Evolutionary conservation across 805 yeast species (phyloP).

Genomic region (Metschnikowia peoriensis): DNA sequence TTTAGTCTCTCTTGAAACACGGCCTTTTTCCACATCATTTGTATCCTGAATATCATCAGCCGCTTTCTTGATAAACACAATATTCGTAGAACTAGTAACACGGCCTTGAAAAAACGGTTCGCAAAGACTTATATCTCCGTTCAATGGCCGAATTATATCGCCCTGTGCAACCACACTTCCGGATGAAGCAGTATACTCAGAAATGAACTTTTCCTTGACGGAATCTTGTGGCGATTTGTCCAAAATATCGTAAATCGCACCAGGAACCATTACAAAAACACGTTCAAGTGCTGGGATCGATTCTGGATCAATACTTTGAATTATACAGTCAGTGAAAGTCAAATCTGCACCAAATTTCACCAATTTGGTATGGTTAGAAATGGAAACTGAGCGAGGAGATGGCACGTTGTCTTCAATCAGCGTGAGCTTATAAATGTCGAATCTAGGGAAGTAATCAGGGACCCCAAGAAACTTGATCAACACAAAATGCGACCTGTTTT

Average conservation of each 20-base stretch:
- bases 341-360: constrained; percentile 34
- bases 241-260: constrained; percentile 36
- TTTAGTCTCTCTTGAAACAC: background rate
- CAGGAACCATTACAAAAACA: constrained; percentile 49
- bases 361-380: constrained; percentile 40
- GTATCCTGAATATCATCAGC: background rate
- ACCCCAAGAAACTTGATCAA: constrained; percentile 39
- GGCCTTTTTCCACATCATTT: background rate
- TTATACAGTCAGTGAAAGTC: constrained; percentile 40
- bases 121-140: constrained; percentile 55
- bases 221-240: constrained; percentile 28
- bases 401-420: constrained; percentile 27
- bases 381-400: constrained; percentile 28
- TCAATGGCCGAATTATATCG: constrained; percentile 41
- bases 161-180: constrained; percentile 39
- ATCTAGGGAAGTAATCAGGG: constrained; percentile 35
- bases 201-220: constrained; percentile 34
- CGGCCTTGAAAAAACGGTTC: constrained; percentile 76
- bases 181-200: constrained; percentile 21
- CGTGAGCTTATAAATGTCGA: constrained; percentile 36
- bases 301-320: constrained; percentile 31
- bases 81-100: constrained; percentile 44
- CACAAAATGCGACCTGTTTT: constrained; percentile 21
- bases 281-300: constrained; percentile 41
- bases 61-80: constrained; percentile 47